A percentile compares a stretch with the other conserved stretches of the same genome.
Conservation (phyloP, 2,329 filamentous ascomycete genomes). For the Alternaria longipes region DNA sequence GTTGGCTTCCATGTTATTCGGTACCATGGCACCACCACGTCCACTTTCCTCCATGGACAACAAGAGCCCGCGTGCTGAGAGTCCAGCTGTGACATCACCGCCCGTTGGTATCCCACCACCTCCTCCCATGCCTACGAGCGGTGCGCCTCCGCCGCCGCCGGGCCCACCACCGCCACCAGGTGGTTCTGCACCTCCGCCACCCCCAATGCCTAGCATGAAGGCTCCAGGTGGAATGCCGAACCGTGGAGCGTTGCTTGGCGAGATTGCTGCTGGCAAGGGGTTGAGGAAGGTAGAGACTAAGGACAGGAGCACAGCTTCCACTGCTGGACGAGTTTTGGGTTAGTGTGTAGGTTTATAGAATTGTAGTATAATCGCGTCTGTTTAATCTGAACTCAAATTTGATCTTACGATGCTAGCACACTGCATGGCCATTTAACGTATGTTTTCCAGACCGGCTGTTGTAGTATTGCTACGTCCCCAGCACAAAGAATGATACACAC, state of each 20-base stretch:
- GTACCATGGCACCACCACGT: conserved; percentile 93
- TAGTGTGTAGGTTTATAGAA: not conserved
- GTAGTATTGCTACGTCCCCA: no score
- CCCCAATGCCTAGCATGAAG: conserved; percentile 56
- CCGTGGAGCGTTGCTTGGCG: conserved; percentile 73
- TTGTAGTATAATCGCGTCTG: conserved; percentile 9
- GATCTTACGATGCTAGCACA: not conserved
- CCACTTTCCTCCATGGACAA: conserved; percentile 85
- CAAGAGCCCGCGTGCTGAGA: conserved; percentile 61
- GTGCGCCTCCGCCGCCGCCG: conserved; percentile 58
- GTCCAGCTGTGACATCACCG: conserved; percentile 54
- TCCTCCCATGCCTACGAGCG: conserved; percentile 58
- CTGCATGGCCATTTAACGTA: not conserved
- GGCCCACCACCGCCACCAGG: conserved; percentile 58
- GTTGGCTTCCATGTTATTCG: conserved; percentile 92
- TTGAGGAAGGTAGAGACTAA: conserved; percentile 90
- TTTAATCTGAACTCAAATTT: conserved; percentile 1
- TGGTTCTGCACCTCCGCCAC: conserved; percentile 46
- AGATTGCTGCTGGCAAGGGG: conserved; percentile 81
- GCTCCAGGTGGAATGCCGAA: conserved; percentile 42
- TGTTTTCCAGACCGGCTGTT: no score
- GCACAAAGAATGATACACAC: no score
- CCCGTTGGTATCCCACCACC: conserved; percentile 60
- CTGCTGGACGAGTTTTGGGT: conserved; percentile 75
- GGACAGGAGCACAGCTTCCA: conserved; percentile 77